Percentiles rank a stretch among this genome's conserved stretches.
These are phyloP conservation scores for Turritis glabra DNA, from an alignment of 345 rosid genomes.

Conservation along the genomic window DNA sequence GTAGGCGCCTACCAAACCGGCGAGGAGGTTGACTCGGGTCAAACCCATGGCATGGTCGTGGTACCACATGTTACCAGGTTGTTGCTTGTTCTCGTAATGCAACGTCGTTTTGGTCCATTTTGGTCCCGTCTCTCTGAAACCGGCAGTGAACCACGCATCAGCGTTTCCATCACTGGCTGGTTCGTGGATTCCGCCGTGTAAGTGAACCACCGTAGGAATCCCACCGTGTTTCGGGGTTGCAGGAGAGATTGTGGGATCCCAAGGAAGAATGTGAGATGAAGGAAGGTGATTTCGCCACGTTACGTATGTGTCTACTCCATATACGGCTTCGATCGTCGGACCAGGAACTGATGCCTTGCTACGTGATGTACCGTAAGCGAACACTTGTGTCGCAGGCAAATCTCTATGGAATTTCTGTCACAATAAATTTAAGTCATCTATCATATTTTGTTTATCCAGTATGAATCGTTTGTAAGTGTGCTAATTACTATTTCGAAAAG, in stretches of 20 bases:
- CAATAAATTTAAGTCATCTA: too few species aligned
- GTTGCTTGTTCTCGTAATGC: slow-evolving; percentile 70
- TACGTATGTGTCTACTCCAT: slow-evolving; percentile 61
- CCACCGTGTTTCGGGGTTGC: slow-evolving; percentile 59
- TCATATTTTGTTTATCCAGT: neutral
- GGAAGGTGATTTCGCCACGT: slow-evolving; percentile 92
- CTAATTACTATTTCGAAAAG: neutral
- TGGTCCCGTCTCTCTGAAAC: slow-evolving; percentile 62
- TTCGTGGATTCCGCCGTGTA: slow-evolving; percentile 80
- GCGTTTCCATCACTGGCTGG: slow-evolving; percentile 82
- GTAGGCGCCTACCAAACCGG: slow-evolving; percentile 84
- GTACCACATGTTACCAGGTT: slow-evolving; percentile 94
- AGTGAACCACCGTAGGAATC: slow-evolving; percentile 93
- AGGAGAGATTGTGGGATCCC: slow-evolving; percentile 86
- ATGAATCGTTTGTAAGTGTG: neutral
- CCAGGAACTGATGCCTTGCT: slow-evolving; percentile 75
- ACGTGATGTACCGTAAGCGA: slow-evolving; percentile 71
- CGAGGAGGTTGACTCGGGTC: slow-evolving; percentile 82
- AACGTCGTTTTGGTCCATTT: slow-evolving; percentile 62
- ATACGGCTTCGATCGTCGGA: slow-evolving; percentile 86
- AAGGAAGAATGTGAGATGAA: slow-evolving; percentile 75
- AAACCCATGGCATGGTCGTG: slow-evolving; percentile 96
- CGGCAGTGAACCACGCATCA: slow-evolving; percentile 73
- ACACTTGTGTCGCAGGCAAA: slow-evolving; percentile 79
- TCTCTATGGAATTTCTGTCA: slow-evolving; percentile 86